A percentile compares a stretch with the other conserved stretches of the same genome.
Evolutionary conservation across 257 asterid genomes (phyloP).

Genomic region (Echium plantagineum): DNA sequence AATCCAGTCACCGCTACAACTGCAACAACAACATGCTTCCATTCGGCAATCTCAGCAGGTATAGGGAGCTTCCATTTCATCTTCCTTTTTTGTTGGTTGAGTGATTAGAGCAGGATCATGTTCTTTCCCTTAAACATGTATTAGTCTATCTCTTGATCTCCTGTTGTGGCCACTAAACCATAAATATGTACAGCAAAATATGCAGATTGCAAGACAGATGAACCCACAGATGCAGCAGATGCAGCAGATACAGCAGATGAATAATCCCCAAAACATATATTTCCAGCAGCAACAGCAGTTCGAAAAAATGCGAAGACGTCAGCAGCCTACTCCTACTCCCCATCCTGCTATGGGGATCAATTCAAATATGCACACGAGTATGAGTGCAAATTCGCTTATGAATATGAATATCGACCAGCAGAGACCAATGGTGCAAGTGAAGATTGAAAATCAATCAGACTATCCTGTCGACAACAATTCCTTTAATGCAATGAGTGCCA

Average conservation of each 20-base stretch:
- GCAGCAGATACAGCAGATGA: too few species aligned
- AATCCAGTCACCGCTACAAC: constrained; percentile 55
- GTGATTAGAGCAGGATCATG: not conserved
- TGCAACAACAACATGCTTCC: constrained; percentile 47
- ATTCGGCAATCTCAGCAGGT: constrained; percentile 73
- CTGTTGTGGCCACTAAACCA: not conserved
- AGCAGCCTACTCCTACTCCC: constrained; percentile 46
- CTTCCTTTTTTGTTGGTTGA: too few species aligned
- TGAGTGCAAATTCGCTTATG: constrained; percentile 5
- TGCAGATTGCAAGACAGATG: constrained; percentile 68
- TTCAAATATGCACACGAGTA: constrained; percentile 31
- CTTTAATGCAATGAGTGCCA: constrained; percentile 40
- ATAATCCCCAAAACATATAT: constrained; percentile 41
- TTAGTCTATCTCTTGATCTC: not conserved
- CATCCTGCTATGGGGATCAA: constrained; percentile 50
- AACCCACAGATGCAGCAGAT: constrained; percentile 71
- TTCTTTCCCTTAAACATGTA: not conserved
- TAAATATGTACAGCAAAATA: constrained; percentile 1
- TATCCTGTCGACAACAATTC: constrained; percentile 52
- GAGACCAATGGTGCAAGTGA: constrained; percentile 78
- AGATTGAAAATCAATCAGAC: constrained; percentile 75
- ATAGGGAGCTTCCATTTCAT: not conserved
- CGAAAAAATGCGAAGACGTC: constrained; percentile 79
- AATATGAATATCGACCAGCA: constrained; percentile 56
- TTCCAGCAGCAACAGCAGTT: constrained; percentile 70